Base-by-base conservation (phyloP, 2,329 filamentous ascomycete species). In the Neofusicoccum cordaticola region DNA sequence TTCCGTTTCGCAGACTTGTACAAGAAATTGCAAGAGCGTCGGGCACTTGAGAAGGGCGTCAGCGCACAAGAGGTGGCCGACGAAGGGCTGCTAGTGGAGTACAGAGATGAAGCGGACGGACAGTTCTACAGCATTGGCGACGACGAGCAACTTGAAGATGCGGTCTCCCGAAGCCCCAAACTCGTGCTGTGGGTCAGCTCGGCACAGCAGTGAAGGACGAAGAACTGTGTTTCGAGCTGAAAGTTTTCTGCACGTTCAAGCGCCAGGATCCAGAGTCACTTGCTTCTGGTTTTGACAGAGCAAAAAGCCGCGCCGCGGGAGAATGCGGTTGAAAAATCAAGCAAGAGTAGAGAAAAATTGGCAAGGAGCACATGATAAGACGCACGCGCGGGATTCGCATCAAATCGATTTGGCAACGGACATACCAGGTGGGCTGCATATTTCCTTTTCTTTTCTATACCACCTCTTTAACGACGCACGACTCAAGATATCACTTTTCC, bases 151-250 rank as follows among this genome's bases (percentile, higher is more conserved):
- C 80, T 98, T 61, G 89, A 93, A 68, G 84, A 86, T 68, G 94
- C 94, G 2, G 81, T 97, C 68, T 86, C 90, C 71, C 83, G 92
- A 71, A 96, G 96, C 77, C 89, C 93, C 69, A 97, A 97, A 80
- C 82, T 98, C 22, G 63, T 65, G 15, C 31, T 65, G 22, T 65
- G 63, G 63, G 63, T 65, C 27, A 52, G 45, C 35, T 45, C 61
- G 5, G 48, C 48, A 17, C 61, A 47, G 39, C 27, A 63, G 31
- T 44, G 22, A 11, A 17, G 31, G 31, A 17, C 17, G 7, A 8
- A 27, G 31, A 3, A 15, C 2, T 19, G 56, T 27, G 15, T 13
- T 15, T 13, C 13, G 41, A 17, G 50, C 31, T 42, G 3, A n/a
- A 19, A n/a, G 2, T 15, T n/a, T 31, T 12, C 13, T 41, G 39